Evolutionary conservation across 257 asterid species (phyloP).

Genomic region (Capsicum pubescens): DNA sequence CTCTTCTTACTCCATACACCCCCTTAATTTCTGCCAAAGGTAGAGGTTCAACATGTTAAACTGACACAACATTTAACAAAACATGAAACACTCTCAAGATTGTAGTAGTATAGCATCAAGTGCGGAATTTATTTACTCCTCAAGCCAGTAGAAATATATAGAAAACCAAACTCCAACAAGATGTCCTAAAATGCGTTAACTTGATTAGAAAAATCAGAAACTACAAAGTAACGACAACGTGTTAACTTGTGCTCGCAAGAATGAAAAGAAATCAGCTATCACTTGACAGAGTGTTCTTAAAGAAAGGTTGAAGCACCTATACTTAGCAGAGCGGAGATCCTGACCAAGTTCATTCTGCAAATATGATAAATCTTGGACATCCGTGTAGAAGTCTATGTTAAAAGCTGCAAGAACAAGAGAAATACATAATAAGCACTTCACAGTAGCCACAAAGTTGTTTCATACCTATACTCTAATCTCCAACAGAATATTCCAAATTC

Average conservation of each 20-base stretch:
- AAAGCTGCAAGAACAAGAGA: slow-evolving; percentile 64
- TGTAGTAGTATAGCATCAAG: background rate
- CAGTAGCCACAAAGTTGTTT: slow-evolving; percentile 11
- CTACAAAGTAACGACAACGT: background rate
- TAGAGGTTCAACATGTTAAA: background rate
- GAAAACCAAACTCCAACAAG: background rate
- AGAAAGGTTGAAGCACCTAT: slow-evolving; percentile 53
- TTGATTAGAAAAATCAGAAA: slow-evolving; percentile 8
- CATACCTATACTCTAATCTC: slow-evolving; percentile 15
- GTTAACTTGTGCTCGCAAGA: background rate
- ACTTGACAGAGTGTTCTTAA: background rate
- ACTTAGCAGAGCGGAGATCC: slow-evolving; percentile 88
- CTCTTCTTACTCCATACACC: background rate
- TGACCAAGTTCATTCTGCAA: slow-evolving; percentile 81
- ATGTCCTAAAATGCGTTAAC: slow-evolving; percentile 13
- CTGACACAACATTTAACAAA: background rate
- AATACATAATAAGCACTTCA: slow-evolving; percentile 28
- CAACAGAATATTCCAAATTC: slow-evolving; percentile 16
- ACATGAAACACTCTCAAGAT: background rate
- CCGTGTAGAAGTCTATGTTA: slow-evolving; percentile 97
- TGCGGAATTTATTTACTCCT: background rate
- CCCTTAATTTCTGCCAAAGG: slow-evolving; percentile 2
- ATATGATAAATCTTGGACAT: slow-evolving; percentile 84
- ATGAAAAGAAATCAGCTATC: background rate
- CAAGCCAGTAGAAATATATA: background rate